Conservation (phyloP, 148 eudicot species). For the Diospyros lotus region DNA sequence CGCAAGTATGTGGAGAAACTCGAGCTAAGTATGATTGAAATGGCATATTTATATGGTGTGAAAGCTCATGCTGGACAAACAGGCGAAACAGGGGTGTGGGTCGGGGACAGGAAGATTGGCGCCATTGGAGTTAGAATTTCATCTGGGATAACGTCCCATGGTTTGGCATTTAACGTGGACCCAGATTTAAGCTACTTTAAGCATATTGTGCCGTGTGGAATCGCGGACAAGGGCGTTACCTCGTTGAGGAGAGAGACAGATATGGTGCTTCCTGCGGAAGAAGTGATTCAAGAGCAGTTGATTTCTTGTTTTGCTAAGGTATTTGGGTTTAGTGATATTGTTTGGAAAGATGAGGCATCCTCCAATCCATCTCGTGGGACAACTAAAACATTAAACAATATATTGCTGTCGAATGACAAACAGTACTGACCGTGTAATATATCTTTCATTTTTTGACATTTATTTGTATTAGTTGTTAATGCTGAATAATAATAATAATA, state of each 20-base stretch:
- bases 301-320: constrained; percentile 60
- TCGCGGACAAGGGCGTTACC: constrained; percentile 74
- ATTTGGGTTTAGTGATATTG: constrained; percentile 44
- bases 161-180: constrained; percentile 79
- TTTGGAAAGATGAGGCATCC: constrained; percentile 31
- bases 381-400: constrained; percentile 23
- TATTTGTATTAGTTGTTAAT: neutral
- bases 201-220: constrained; percentile 94
- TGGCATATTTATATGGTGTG: constrained; percentile 70
- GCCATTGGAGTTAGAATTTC: constrained; percentile 91
- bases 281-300: constrained; percentile 74
- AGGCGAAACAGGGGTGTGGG: constrained; percentile 91
- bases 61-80: constrained; percentile 52
- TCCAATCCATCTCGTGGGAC: constrained; percentile 12
- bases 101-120: constrained; percentile 78
- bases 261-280: constrained; percentile 55
- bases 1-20: constrained; percentile 84
- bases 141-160: constrained; percentile 79
- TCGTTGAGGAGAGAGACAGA: constrained; percentile 62
- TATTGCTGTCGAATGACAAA: constrained; percentile 6
- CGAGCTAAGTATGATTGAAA: constrained; percentile 72
- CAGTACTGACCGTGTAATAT: neutral
- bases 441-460: neutral
- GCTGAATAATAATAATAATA: too few relatives aligned
- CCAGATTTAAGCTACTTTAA: constrained; percentile 73